These are phyloP conservation scores for Chalciporus pseudorubinellus DNA, from an alignment of 768 basidiomycete genomes.

Conservation along the genomic window DNA sequence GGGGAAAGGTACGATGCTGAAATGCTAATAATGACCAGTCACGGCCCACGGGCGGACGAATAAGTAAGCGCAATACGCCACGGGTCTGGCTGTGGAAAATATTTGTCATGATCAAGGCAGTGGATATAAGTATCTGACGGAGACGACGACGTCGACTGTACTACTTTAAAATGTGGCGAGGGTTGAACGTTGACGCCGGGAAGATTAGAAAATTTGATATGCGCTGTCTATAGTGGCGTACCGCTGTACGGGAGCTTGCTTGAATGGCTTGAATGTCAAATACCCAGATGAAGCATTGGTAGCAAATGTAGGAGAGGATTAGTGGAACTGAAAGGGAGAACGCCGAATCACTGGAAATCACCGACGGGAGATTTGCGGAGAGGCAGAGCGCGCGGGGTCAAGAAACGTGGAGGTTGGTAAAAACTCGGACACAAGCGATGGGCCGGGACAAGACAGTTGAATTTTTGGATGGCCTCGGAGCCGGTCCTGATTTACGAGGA, in stretches of 20 bases:
- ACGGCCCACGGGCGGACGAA: background rate
- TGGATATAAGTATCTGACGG: no score
- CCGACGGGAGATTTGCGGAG: background rate
- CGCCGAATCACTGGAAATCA: background rate
- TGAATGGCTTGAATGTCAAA: background rate
- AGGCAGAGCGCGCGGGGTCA: background rate
- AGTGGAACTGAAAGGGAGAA: background rate
- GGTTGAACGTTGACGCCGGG: background rate
- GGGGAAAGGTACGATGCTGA: constrained; percentile 7
- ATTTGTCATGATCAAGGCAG: background rate
- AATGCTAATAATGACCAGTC: background rate
- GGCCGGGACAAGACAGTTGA: background rate
- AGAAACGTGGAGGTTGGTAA: background rate
- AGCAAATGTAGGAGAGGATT: background rate
- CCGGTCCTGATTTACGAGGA: background rate
- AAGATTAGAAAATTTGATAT: constrained; percentile 8
- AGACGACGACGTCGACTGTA: no score
- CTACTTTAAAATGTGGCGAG: no score
- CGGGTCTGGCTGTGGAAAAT: background rate
- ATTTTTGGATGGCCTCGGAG: background rate
- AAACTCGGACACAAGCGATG: background rate
- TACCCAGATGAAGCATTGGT: background rate
- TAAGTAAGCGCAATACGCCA: constrained; percentile 6
- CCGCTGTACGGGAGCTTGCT: no score
- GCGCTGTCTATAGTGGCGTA: constrained; percentile 4